Evolutionary conservation across 2,329 filamentous ascomycete genomes (phyloP).

Genomic region (Zymoseptoria brevis): DNA sequence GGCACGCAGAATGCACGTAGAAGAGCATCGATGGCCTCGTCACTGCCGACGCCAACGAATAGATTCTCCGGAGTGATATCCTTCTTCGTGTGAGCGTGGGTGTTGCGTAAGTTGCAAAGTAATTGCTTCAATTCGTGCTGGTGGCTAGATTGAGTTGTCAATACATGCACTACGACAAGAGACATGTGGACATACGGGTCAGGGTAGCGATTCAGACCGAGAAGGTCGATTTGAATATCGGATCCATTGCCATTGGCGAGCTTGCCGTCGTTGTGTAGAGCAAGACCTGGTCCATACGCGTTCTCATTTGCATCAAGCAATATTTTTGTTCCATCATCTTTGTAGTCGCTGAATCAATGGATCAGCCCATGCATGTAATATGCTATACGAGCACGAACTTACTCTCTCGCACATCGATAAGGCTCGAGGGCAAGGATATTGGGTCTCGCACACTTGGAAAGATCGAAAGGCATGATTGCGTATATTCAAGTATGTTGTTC

Average conservation of each 20-base stretch:
- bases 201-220: slow-evolving; percentile 85
- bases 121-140: slow-evolving; percentile 77
- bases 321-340: slow-evolving; percentile 92
- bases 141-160: slow-evolving; percentile 47
- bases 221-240: slow-evolving; percentile 61
- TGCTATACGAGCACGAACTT: slow-evolving; percentile 41
- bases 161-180: slow-evolving; percentile 5
- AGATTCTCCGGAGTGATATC: slow-evolving; percentile 70
- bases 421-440: slow-evolving; percentile 48
- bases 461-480: slow-evolving; percentile 36
- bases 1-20: slow-evolving; percentile 89
- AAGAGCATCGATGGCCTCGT: slow-evolving; percentile 93
- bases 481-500: neutral
- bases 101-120: slow-evolving; percentile 81
- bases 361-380: slow-evolving; percentile 13
- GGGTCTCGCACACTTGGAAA: slow-evolving; percentile 43
- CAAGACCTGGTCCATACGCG: slow-evolving; percentile 77
- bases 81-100: slow-evolving; percentile 67
- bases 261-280: slow-evolving; percentile 42
- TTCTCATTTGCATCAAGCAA: slow-evolving; percentile 98
- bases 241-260: slow-evolving; percentile 39
- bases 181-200: slow-evolving; percentile 54
- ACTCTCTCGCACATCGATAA: slow-evolving; percentile 49
- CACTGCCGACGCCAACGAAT: slow-evolving; percentile 91
- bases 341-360: slow-evolving; percentile 63